Evolutionary conservation across 1,284 basidiomycete genomes (phyloP).

Genomic region (Chondrostereum purpureum): DNA sequence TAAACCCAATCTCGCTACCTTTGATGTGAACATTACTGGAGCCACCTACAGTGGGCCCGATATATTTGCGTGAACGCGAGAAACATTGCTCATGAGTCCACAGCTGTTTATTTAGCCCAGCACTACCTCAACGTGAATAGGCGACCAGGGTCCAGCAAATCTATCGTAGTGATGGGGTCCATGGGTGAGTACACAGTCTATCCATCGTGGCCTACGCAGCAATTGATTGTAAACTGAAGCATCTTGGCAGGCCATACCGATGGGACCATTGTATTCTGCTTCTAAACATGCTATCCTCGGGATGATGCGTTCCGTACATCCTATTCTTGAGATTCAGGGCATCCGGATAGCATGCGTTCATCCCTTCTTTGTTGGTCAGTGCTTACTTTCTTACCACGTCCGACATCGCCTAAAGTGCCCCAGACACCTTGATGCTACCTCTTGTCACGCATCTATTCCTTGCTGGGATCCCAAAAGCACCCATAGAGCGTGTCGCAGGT

Average conservation of each 20-base stretch:
- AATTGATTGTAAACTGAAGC: slow-evolving; percentile 17
- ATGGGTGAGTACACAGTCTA: slow-evolving; percentile 20
- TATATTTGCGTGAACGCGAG: not conserved
- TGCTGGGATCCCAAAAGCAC: slow-evolving; percentile 28
- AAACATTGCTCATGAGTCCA: too few species aligned
- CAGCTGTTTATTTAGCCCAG: slow-evolving; percentile 26
- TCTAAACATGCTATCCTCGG: slow-evolving; percentile 29
- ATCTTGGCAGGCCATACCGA: slow-evolving; percentile 27
- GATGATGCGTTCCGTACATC: slow-evolving; percentile 25
- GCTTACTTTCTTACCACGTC: not conserved
- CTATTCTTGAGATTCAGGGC: slow-evolving; percentile 15
- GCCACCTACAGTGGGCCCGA: slow-evolving; percentile 26
- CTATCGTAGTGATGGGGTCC: slow-evolving; percentile 31
- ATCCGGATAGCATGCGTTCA: slow-evolving; percentile 28
- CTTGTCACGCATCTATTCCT: slow-evolving; percentile 18
- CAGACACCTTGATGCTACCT: slow-evolving; percentile 27
- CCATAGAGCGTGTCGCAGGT: slow-evolving; percentile 25
- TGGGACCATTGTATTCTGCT: slow-evolving; percentile 24
- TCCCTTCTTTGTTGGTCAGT: slow-evolving; percentile 27
- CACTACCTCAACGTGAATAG: slow-evolving; percentile 23
- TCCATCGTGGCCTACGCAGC: not conserved
- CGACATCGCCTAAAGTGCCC: not conserved
- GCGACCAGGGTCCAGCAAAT: slow-evolving; percentile 16
- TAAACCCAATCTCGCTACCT: slow-evolving; percentile 26
- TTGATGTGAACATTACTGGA: slow-evolving; percentile 30